Percentiles rank a stretch among this genome's conserved stretches.
Conservation (phyloP, 768 basidiomycete species). For the Podaxis pistillaris region DNA sequence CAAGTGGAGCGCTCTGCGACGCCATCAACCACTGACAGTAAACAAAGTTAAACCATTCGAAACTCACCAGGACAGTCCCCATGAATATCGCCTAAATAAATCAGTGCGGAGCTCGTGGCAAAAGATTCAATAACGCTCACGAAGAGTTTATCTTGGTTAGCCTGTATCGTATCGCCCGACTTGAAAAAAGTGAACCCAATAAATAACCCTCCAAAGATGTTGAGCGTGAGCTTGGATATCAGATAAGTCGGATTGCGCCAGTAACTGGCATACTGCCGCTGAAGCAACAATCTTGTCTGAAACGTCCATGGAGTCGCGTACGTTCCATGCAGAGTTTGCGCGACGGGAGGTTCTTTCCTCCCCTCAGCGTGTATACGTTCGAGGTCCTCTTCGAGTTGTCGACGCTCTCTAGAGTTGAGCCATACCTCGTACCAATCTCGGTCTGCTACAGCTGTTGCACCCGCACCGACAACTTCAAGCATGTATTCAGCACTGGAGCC, state of each 20-base stretch:
- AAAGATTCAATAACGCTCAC: slow-evolving; percentile 34
- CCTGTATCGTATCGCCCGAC: slow-evolving; percentile 50
- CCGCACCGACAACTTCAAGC: slow-evolving; percentile 73
- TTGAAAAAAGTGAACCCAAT: slow-evolving; percentile 69
- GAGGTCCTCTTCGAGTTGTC: slow-evolving; percentile 36
- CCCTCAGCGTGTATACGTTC: slow-evolving; percentile 52
- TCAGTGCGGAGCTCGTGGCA: slow-evolving; percentile 3
- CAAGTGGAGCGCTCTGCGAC: slow-evolving; percentile 44
- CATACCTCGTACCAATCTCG: slow-evolving; percentile 58
- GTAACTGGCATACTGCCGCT: slow-evolving; percentile 42
- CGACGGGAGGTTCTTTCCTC: slow-evolving; percentile 36
- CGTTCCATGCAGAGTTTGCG: slow-evolving; percentile 34
- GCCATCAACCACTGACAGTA: background rate
- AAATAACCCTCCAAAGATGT: slow-evolving; percentile 52
- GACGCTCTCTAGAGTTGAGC: slow-evolving; percentile 37
- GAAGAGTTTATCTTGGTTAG: slow-evolving; percentile 65
- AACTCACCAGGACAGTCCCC: slow-evolving; percentile 43
- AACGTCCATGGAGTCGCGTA: slow-evolving; percentile 56
- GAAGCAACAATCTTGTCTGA: slow-evolving; percentile 42
- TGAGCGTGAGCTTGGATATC: slow-evolving; percentile 55
- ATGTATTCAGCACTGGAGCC: slow-evolving; percentile 56
- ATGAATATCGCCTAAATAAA: slow-evolving; percentile 51
- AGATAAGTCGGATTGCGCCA: slow-evolving; percentile 66
- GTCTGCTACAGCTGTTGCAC: slow-evolving; percentile 52
- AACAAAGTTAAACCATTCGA: slow-evolving; percentile 3